Evolutionary conservation across 257 asterid genomes (phyloP), one percentile per base, ranked within the genome.

Genomic region (Eucommia ulmoides): DNA sequence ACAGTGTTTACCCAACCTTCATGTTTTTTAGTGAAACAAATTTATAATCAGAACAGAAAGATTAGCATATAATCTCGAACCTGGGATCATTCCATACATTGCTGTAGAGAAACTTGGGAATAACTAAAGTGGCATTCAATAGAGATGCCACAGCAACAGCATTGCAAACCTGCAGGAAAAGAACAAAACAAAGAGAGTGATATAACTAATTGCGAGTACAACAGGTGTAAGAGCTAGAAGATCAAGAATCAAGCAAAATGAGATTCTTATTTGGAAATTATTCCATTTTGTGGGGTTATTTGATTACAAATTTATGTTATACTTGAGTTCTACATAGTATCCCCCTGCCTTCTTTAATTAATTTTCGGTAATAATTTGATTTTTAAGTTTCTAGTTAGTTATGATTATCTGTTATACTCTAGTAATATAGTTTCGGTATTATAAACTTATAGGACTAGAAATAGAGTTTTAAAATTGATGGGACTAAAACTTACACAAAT

Each of bases 1-100:
- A n/a, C n/a, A n/a, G n/a, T n/a, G n/a, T n/a, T n/a, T n/a, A n/a
- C n/a, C n/a, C n/a, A n/a, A n/a, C n/a, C n/a, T n/a, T n/a, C n/a
- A n/a, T n/a, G n/a, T n/a, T n/a, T n/a, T n/a, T n/a, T n/a, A n/a
- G n/a, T n/a, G n/a, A n/a, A n/a, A n/a, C n/a, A 23, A 18, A 33
- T 33, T 3, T 33, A 19, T 16, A 29, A 16, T 16, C 49, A 19
- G 54, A 45, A 42, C n/a, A n/a, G 11, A 20, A n/a, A 45, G 1
- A 18, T 19, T 16, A 48, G n/a, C 19, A 18, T 1, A 15, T 41
- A 42, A 3, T 42, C 20, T 63, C 57, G 10, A 23, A 83, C 99
- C 99, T 91, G 21, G 94, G 89, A 65, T 91, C 97, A 62, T 75
- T 79, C 99, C 99, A 91, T 17, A 91, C 99, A 41, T 81, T 91